Conservation (phyloP, 78 protist genomes). For the Isochrysis galbana region DNA sequence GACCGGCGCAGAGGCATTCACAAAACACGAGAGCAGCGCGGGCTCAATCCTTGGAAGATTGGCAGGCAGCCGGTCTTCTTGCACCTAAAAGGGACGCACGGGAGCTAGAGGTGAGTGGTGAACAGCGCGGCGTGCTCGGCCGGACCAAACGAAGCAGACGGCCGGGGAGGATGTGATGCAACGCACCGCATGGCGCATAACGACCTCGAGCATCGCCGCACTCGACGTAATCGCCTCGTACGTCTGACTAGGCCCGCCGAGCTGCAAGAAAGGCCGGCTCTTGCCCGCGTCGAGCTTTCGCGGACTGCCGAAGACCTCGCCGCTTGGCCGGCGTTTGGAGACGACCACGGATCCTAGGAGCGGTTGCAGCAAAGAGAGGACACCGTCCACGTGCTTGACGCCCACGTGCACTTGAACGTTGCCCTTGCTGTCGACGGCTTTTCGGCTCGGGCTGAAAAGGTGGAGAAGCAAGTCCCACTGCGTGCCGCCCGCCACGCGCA, state of each 20-base stretch:
- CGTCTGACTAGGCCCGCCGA: background rate
- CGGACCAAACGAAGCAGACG: too few relatives aligned
- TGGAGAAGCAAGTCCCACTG: background rate
- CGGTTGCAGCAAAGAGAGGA: background rate
- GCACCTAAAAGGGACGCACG: too few relatives aligned
- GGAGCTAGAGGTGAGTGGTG: too few relatives aligned
- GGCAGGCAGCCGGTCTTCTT: too few relatives aligned
- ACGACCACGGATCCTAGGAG: background rate
- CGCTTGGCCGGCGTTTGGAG: background rate
- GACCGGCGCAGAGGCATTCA: too few relatives aligned
- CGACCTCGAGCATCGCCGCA: background rate
- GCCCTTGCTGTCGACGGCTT: background rate
- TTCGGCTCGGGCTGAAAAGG: background rate
- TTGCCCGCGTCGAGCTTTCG: background rate
- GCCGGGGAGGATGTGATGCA: too few relatives aligned
- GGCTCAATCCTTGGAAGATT: too few relatives aligned
- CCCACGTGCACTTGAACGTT: too few relatives aligned
- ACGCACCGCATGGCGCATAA: too few relatives aligned
- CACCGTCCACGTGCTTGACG: background rate
- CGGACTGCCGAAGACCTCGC: background rate
- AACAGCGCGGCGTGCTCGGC: too few relatives aligned
- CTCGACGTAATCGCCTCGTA: background rate
- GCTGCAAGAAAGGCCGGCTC: background rate
- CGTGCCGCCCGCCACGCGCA: conserved; percentile 8
- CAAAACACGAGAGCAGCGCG: too few relatives aligned